Evolutionary conservation across 2,329 filamentous ascomycete genomes (phyloP).

Genomic region (Byssochlamys sp.): DNA sequence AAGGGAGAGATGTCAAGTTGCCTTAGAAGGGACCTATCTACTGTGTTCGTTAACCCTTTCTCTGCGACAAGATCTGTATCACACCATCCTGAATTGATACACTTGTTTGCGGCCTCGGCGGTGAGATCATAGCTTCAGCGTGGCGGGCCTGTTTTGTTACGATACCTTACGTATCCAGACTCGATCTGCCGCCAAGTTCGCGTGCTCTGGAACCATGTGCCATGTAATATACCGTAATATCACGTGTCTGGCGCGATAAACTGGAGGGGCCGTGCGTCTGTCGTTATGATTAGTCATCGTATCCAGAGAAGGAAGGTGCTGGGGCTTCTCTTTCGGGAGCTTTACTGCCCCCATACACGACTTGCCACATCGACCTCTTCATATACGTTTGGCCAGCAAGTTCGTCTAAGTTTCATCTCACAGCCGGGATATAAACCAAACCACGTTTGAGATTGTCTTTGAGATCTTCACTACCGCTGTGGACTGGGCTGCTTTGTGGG

Average conservation of each 20-base stretch:
- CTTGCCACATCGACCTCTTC: neutral
- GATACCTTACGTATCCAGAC: neutral
- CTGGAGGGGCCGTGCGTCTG: neutral
- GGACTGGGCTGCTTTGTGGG: too few relatives aligned
- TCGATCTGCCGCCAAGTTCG: neutral
- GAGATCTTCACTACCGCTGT: neutral
- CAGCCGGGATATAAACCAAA: neutral
- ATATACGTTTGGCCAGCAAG: neutral
- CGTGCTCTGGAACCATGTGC: neutral
- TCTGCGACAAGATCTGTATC: neutral
- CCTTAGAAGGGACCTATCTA: neutral
- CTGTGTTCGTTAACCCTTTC: neutral
- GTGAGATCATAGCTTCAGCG: slow-evolving; percentile 1
- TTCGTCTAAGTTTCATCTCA: neutral
- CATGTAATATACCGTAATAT: neutral
- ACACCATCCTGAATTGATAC: neutral
- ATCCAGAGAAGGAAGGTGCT: neutral
- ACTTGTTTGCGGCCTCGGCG: neutral
- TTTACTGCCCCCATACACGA: neutral
- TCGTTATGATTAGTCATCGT: neutral
- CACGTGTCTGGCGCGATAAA: neutral
- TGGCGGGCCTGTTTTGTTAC: neutral
- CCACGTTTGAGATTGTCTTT: neutral
- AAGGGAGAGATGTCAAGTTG: neutral
- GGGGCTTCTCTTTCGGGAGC: neutral